These are phyloP conservation scores for Caryopteris hybrid DNA, from an alignment of 305 asterid genomes.

Conservation along the genomic window DNA sequence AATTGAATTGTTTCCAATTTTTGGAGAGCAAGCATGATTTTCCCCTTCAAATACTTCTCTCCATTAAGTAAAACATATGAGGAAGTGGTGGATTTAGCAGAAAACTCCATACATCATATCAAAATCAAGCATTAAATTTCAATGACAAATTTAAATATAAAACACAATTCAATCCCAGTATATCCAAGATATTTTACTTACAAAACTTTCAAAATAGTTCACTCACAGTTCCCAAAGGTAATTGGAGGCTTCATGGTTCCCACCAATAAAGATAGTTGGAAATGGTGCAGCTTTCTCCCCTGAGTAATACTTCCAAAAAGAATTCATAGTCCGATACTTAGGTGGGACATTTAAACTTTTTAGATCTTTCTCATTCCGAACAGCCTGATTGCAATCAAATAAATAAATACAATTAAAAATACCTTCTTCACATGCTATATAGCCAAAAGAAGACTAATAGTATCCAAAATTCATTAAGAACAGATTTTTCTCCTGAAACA, in stretches of 20 bases:
- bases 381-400: conserved; percentile 57
- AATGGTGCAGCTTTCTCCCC: conserved; percentile 95
- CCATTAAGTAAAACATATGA: not conserved
- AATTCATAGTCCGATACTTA: conserved; percentile 68
- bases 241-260: conserved; percentile 98
- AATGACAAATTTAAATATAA: not conserved
- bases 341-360: conserved; percentile 71
- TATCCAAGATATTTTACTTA: conserved; percentile 14
- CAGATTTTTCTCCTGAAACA: not conserved
- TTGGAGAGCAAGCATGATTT: not conserved
- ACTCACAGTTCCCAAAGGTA: conserved; percentile 97
- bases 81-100: not conserved
- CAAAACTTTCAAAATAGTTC: not conserved
- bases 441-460: not conserved
- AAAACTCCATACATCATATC: not conserved
- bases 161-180: conserved; percentile 7
- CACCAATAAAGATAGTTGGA: conserved; percentile 92
- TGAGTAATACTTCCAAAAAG: conserved; percentile 91
- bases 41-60: not conserved
- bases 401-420: conserved; percentile 1
- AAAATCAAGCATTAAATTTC: conserved; percentile 7
- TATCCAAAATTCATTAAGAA: not conserved
- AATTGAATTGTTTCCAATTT: not conserved
- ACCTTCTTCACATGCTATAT: not conserved
- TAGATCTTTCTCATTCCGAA: conserved; percentile 84